Evolutionary conservation across 305 asterid genomes (phyloP).

Genomic region (Plantago rigida): DNA sequence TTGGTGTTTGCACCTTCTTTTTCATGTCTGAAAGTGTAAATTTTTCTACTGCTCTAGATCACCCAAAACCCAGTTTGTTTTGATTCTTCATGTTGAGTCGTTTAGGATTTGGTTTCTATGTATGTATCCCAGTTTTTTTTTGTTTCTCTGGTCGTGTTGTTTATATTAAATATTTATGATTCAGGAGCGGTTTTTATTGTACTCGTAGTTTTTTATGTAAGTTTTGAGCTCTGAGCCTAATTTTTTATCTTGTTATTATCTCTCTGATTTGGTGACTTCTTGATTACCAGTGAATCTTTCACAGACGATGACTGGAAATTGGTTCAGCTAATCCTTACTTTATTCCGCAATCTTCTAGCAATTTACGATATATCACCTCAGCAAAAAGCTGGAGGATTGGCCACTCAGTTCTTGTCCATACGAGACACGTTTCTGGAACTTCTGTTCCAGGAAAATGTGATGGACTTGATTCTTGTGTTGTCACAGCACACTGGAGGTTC

Average conservation of each 20-base stretch:
- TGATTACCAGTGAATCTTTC: slow-evolving; percentile 60
- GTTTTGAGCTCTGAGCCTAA: slow-evolving; percentile 8
- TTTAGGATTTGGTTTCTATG: too few species aligned
- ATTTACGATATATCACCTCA: slow-evolving; percentile 76
- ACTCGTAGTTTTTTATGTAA: neutral
- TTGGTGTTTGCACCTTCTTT: too few species aligned
- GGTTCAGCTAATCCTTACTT: slow-evolving; percentile 84
- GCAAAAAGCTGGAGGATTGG: slow-evolving; percentile 72
- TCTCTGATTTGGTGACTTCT: slow-evolving; percentile 25
- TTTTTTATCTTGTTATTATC: neutral
- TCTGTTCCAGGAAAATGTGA: slow-evolving; percentile 76
- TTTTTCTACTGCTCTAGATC: too few species aligned
- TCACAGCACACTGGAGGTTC: slow-evolving; percentile 79
- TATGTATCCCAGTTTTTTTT: too few species aligned
- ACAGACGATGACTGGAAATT: slow-evolving; percentile 96
- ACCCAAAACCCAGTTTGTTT: too few species aligned
- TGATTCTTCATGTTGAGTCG: too few species aligned
- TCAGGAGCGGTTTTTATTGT: too few species aligned
- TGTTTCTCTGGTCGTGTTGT: too few species aligned
- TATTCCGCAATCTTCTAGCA: slow-evolving; percentile 75
- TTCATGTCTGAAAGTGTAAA: too few species aligned
- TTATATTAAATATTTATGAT: too few species aligned
- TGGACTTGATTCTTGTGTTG: slow-evolving; percentile 74
- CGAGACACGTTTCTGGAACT: slow-evolving; percentile 73
- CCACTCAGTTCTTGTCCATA: slow-evolving; percentile 51